Conservation (phyloP, 805 yeast genomes). For the Cyberlindnera japonica region DNA sequence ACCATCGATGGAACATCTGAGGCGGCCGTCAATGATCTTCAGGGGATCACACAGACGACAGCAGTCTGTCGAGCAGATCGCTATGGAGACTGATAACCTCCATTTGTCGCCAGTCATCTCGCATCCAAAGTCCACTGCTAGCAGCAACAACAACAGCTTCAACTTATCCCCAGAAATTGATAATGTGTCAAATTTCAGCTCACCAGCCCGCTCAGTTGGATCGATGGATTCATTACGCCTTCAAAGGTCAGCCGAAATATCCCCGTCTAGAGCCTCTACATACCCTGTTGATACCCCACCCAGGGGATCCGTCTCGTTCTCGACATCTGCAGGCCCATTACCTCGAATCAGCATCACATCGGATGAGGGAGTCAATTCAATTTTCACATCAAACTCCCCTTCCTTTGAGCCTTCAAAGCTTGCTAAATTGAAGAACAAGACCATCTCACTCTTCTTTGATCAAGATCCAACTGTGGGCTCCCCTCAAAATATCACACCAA, state of each 20-base stretch:
- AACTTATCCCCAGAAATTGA: conserved; percentile 13
- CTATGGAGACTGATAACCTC: background rate
- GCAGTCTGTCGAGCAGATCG: conserved; percentile 5
- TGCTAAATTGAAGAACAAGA: conserved; percentile 14
- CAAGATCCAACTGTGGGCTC: background rate
- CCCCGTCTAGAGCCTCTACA: background rate
- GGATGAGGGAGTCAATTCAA: conserved; percentile 1
- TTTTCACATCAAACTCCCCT: conserved; percentile 4
- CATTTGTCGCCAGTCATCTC: conserved; percentile 2
- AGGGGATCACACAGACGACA: conserved; percentile 9
- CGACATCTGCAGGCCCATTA: conserved; percentile 4
- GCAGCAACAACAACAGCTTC: conserved; percentile 5
- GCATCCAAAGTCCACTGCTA: conserved; percentile 5
- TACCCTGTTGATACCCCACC: background rate
- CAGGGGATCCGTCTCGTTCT: conserved; percentile 3
- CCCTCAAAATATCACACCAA: background rate
- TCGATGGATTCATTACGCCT: conserved; percentile 7
- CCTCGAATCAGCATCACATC: conserved; percentile 6
- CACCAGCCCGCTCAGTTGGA: conserved; percentile 21
- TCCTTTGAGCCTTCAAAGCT: conserved; percentile 13
- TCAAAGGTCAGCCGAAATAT: background rate
- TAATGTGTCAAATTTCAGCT: conserved; percentile 18
- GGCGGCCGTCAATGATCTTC: conserved; percentile 12
- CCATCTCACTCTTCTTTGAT: conserved; percentile 22
- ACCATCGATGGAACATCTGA: conserved; percentile 12